Conservation (phyloP, 441 rosid genomes). For the Omphalea diandra region DNA sequence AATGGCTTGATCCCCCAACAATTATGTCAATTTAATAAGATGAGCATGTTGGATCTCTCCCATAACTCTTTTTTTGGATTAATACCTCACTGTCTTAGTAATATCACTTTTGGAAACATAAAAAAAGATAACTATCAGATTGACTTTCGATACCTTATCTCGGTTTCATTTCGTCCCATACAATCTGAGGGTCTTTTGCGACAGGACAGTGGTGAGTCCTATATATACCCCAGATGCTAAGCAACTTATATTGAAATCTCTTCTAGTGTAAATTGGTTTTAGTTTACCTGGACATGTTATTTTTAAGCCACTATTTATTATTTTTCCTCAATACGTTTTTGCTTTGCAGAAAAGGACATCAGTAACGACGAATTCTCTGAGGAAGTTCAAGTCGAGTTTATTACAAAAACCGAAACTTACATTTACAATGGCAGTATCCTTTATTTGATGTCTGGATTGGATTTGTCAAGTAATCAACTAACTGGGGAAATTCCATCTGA, state of each 20-base stretch:
- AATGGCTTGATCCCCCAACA: background rate
- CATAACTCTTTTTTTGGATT: conserved; percentile 22
- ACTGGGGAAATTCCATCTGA: conserved; percentile 3
- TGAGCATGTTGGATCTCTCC: conserved; percentile 31
- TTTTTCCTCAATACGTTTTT: too few species aligned
- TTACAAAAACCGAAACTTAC: background rate
- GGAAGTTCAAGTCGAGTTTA: background rate
- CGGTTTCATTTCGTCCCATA: too few species aligned
- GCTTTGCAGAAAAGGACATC: background rate
- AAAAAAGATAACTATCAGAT: too few species aligned
- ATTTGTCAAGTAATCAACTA: conserved; percentile 11
- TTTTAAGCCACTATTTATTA: too few species aligned
- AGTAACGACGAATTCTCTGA: background rate
- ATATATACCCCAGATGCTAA: too few species aligned
- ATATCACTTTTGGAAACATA: background rate
- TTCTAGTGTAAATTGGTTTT: too few species aligned
- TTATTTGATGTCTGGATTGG: background rate
- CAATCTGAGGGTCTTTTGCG: too few species aligned
- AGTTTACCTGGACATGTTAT: too few species aligned
- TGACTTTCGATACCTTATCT: too few species aligned
- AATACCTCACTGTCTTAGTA: conserved; percentile 18
- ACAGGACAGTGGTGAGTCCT: too few species aligned
- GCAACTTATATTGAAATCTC: too few species aligned
- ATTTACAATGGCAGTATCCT: conserved; percentile 13
- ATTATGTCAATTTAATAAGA: background rate